Percentiles rank a stretch among this genome's conserved stretches.
phyloP scores from a whole-genome alignment of 192 early-diverging fungal species.

The Podila clonocystis region DNA sequence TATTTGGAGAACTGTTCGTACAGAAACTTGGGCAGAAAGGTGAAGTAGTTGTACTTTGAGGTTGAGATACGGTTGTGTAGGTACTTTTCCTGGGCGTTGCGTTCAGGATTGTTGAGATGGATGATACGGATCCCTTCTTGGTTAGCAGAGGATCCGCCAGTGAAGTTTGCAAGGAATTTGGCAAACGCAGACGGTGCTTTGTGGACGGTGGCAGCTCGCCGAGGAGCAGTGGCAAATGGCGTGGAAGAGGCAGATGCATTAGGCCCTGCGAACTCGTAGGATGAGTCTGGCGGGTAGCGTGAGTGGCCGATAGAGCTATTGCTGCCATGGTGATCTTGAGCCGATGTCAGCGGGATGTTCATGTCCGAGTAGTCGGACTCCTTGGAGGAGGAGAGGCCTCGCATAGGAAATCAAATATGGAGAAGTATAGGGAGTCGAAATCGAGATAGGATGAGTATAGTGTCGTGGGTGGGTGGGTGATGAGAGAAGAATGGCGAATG shows the following conservation, averaged over 20 bases:
- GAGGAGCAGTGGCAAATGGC: neutral
- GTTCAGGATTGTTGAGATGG: conserved; percentile 85
- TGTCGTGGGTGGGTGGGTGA: conserved; percentile 51
- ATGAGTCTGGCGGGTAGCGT: conserved; percentile 32
- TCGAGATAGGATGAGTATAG: neutral
- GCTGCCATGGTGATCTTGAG: conserved; percentile 27
- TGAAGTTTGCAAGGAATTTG: conserved; percentile 21
- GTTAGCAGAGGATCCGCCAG: conserved; percentile 15
- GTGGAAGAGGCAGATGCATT: conserved; percentile 1
- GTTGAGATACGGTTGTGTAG: conserved; percentile 95
- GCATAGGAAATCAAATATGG: conserved; percentile 29
- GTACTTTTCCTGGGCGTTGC: conserved; percentile 84
- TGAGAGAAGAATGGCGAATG: conserved; percentile 37
- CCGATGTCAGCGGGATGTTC: conserved; percentile 54
- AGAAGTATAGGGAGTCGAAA: neutral
- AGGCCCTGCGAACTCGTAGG: conserved; percentile 2
- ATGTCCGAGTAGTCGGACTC: conserved; percentile 55
- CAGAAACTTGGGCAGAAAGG: conserved; percentile 95
- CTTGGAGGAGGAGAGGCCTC: conserved; percentile 50
- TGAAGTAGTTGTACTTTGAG: conserved; percentile 94
- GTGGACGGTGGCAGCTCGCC: conserved; percentile 1
- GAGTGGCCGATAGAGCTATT: conserved; percentile 23
- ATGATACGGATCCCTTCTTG: conserved; percentile 73
- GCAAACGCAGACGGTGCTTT: conserved; percentile 4
- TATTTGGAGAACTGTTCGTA: conserved; percentile 99